Evolutionary conservation across 2,329 filamentous ascomycete genomes (phyloP), one percentile per base, ranked within the genome.

Genomic region (Fusarium acutatum): DNA sequence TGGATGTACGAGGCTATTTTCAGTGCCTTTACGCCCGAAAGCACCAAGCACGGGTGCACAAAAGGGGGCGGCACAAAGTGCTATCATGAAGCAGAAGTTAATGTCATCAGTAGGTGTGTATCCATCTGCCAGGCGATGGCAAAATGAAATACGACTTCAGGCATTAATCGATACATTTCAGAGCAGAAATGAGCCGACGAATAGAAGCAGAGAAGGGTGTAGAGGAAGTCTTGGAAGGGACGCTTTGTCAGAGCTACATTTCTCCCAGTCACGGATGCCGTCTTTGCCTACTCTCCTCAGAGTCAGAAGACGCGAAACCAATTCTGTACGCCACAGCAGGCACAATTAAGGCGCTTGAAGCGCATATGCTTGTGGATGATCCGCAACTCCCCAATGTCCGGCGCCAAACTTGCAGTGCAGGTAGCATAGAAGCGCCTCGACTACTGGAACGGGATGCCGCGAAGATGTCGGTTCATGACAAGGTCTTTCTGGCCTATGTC

Each of bases 331-430:
- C 5, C 7, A 20, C 24, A 10, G 8, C 43, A 0, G 24, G 18
- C 0, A 28, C 12, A 4, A 2, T 1, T 5, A 14, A 10, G 18
- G 24, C 8, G 0, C 12, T 28, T 10, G 5, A 2, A 46, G 4
- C 18, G 8, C 12, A 15, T 20, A 5, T 22, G 1, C 22, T 11
- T 7, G 40, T 2, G 1, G 14, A 0, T 17, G 3, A n/a, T 11
- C 3, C n/a, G 10, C n/a, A 24, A 0, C 1, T 41, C n/a, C 6
- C n/a, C 6, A 12, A 20, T 7, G 2, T 12, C 0, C 12, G 24
- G 0, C 8, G 43, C 24, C 43, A 1, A 14, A 46, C 18, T 10
- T 46, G 24, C 2, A 2, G 4, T 28, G 8, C 8, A 28, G 24
- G 24, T 8, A 46, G 3, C 12, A 28, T 12, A 22, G 43, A 28